Conservation (phyloP, 1,284 basidiomycete genomes). For the Schizophyllum amplum region DNA sequence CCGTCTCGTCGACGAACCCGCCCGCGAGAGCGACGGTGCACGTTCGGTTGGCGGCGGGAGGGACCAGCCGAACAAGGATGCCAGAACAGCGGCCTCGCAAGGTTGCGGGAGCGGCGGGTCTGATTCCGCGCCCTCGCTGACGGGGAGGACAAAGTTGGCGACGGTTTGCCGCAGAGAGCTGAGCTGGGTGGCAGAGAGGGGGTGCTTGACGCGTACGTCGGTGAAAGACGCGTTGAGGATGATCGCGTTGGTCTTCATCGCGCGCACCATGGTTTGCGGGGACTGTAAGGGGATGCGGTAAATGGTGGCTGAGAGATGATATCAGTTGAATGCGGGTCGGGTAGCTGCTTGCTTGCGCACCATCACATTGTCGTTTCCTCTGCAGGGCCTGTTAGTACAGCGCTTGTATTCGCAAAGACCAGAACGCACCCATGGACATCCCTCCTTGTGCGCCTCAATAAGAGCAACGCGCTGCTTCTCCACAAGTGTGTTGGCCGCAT, state of each 20-base stretch:
- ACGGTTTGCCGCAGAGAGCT: constrained; percentile 33
- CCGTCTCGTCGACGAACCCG: background rate
- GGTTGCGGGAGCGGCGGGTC: constrained; percentile 25
- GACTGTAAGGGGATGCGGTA: constrained; percentile 67
- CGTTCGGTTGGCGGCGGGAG: constrained; percentile 35
- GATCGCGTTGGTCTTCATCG: constrained; percentile 49
- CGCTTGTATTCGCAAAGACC: background rate
- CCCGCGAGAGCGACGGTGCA: constrained; percentile 27
- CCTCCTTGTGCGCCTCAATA: constrained; percentile 64
- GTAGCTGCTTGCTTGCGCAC: constrained; percentile 29
- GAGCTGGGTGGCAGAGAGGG: constrained; percentile 43
- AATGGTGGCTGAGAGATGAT: constrained; percentile 43
- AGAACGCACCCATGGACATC: constrained; percentile 52
- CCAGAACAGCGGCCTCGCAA: constrained; percentile 49
- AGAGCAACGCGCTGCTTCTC: constrained; percentile 62
- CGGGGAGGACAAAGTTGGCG: background rate
- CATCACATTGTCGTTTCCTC: constrained; percentile 69
- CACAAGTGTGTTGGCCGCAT: constrained; percentile 61
- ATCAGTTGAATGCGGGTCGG: constrained; percentile 6
- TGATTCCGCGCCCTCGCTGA: constrained; percentile 9
- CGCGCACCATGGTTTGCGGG: constrained; percentile 48
- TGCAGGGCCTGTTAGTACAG: background rate
- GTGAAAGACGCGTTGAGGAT: constrained; percentile 44
- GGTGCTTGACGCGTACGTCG: constrained; percentile 57
- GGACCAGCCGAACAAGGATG: constrained; percentile 65